These are phyloP conservation scores for Phytophthora palmivora DNA, from an alignment of 352 stramenopile species.

Conservation along the genomic window DNA sequence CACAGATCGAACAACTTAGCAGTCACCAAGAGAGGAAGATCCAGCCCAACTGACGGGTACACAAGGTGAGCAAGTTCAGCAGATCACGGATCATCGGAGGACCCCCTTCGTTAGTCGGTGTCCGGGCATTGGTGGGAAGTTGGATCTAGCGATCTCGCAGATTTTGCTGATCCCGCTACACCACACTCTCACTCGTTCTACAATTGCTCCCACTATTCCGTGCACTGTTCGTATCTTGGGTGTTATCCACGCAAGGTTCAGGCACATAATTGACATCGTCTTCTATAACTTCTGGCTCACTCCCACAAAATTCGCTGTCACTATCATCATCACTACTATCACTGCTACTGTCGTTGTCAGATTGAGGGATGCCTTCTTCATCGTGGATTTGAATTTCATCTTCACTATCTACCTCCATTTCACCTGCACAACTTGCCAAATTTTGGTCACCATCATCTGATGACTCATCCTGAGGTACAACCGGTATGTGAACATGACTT, in stretches of 20 bases:
- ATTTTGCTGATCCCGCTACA: too few relatives aligned
- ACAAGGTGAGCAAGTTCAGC: too few relatives aligned
- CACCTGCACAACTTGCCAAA: not conserved
- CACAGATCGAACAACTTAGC: too few relatives aligned
- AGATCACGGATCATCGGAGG: too few relatives aligned
- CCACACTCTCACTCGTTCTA: not conserved
- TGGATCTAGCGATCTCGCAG: too few relatives aligned
- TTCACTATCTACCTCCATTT: not conserved
- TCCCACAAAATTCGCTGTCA: not conserved
- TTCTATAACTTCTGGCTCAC: not conserved
- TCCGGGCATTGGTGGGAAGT: too few relatives aligned
- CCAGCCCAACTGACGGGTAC: too few relatives aligned
- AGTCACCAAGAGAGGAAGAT: too few relatives aligned
- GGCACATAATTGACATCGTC: not conserved
- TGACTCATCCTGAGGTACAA: not conserved
- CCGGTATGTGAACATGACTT: not conserved
- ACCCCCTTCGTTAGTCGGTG: too few relatives aligned
- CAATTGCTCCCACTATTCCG: not conserved
- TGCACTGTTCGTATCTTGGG: too few relatives aligned
- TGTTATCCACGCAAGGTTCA: not conserved
- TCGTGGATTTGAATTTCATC: not conserved
- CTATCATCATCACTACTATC: not conserved
- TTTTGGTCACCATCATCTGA: not conserved
- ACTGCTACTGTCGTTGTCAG: not conserved
- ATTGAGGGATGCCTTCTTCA: not conserved